Base-by-base conservation (phyloP, 2,329 filamentous ascomycete species). In the Chrysosporium queenslandicum region DNA sequence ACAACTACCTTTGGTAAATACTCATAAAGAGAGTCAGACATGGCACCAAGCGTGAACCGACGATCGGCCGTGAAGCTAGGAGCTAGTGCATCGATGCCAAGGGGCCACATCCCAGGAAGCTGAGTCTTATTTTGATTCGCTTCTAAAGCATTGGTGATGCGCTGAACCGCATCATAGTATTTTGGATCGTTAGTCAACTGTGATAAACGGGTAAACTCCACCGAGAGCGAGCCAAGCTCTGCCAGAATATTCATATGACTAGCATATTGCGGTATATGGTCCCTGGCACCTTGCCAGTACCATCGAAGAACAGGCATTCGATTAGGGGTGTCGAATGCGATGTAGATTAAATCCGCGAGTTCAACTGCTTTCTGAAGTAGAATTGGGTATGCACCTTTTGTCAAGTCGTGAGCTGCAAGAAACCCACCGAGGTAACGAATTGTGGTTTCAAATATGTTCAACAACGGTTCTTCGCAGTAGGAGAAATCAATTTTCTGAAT, bases 1-100 rank as follows among this genome's bases (percentile, higher is more conserved):
- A 36, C n/a, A 12, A 30, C 85, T 72, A 90, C 73, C 63, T 81
- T 80, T 0, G 77, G 75, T 12, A 81, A 64, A 56, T 80, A 80
- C 58, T 80, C 78, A 59, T 80, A 81, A 0, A 77, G 66, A 4
- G 75, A 79, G 62, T 81, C 77, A 1, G 74, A 71, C 71, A 77
- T 74, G 18, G 72, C 77, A n/a, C 78, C 77, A 55, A 81, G 69
- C 0, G 76, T 76, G 59, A 76, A 81, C 14, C 53, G 49, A 34
- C 62, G 61, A 45, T 66, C 61, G 4, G 58, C 54, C 12, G 53
- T 55, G n/a, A 61, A 59, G 27, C 60, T 54, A 8, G 58, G 51
- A 1, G 59, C 63, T 29, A 55, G 57, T 2, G 64, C 59, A 50
- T 69, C 64, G 18, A 71, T 57, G 4, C 61, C 53, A 0, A 66